A percentile compares a stretch with the other conserved stretches of the same genome.
Conservation (phyloP, 345 rosid species). For the Durio zibethinus region DNA sequence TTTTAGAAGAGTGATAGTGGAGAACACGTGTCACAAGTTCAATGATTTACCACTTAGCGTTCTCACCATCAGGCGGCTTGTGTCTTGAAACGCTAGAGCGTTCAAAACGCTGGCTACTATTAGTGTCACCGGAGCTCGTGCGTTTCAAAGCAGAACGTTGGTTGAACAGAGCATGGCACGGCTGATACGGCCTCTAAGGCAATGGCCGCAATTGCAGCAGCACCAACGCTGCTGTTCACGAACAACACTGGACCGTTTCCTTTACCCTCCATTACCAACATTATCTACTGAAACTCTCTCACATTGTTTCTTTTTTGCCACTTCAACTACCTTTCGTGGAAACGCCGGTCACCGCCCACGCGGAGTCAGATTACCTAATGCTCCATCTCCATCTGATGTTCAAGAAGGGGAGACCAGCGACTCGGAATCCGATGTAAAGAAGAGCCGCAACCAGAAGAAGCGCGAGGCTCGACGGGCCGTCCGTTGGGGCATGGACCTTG, state of each 20-base stretch:
- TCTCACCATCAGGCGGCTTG: background rate
- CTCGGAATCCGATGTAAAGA: slow-evolving; percentile 46
- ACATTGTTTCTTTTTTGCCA: slow-evolving; percentile 17
- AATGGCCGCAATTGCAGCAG: slow-evolving; percentile 30
- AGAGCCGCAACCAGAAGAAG: slow-evolving; percentile 80
- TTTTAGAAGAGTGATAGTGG: background rate
- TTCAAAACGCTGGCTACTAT: background rate
- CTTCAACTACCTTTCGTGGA: slow-evolving; percentile 32
- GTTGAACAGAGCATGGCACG: slow-evolving; percentile 35
- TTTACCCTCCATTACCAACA: slow-evolving; percentile 17
- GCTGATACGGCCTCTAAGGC: slow-evolving; percentile 42
- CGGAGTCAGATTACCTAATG: slow-evolving; percentile 30
- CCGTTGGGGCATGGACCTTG: slow-evolving; percentile 74
- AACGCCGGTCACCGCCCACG: slow-evolving; percentile 28
- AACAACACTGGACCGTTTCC: slow-evolving; percentile 7
- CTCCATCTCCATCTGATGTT: slow-evolving; percentile 24
- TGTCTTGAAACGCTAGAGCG: background rate
- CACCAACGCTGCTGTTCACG: slow-evolving; percentile 14
- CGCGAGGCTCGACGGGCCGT: slow-evolving; percentile 90
- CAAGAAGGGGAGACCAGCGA: slow-evolving; percentile 30
- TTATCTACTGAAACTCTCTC: slow-evolving; percentile 13
- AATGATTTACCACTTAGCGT: background rate
- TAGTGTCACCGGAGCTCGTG: background rate
- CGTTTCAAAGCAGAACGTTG: background rate
- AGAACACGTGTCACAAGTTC: background rate